Base-by-base conservation (phyloP, 495 filamentous ascomycete genomes). In the Friedmanniomyces endolithicus region DNA sequence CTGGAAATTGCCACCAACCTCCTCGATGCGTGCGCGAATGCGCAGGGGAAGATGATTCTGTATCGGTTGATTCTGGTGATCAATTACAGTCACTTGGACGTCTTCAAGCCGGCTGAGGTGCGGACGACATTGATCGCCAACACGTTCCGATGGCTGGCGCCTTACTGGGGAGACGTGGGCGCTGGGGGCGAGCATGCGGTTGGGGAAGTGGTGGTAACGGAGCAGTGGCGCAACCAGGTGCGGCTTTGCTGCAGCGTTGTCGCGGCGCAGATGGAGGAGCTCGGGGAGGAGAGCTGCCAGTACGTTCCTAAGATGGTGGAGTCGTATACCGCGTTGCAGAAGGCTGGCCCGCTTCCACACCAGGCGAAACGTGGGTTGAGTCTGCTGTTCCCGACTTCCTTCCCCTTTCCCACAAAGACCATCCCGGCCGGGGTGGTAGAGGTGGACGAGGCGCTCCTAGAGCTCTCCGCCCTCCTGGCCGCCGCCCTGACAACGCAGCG, bases 1-100 rank as follows among this genome's bases (percentile, higher is more conserved):
- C 70, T 96, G 50, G 82, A 94, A 63, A 83, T 97, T 48, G 88
- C 90, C 23, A 85, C 90, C 50, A 86, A 88, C 66, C 95, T 97
- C 64, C 82, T 99, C 74, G 87, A 95, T 64, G 86, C 92, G 11
- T 97, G 92, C 70, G 78, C 80, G 9, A 74, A 77, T 17, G 89
- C 94, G 34, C 92, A 88, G 62, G 90, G 94, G 22, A 95, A 94
- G 78, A 74, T 99, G 9, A 75, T 95, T n/a, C 72, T 97, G 11
- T 95, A 94, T 70, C 95, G 95, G 64, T 75, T 99, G 48, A 79
- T 96, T 8, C 75, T 97, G 14, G 90, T 97, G 58, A 84, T 94
- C 64, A 88, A 94, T 65, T 86, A 92, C 64, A 86, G 85, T 4
- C 82, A 82, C 43, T 71, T 90, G 11, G 81, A 84, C 20, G 71